These are phyloP conservation scores for Cyclotella distinguenda DNA, from an alignment of 108 stramenopile species.

Conservation along the genomic window DNA sequence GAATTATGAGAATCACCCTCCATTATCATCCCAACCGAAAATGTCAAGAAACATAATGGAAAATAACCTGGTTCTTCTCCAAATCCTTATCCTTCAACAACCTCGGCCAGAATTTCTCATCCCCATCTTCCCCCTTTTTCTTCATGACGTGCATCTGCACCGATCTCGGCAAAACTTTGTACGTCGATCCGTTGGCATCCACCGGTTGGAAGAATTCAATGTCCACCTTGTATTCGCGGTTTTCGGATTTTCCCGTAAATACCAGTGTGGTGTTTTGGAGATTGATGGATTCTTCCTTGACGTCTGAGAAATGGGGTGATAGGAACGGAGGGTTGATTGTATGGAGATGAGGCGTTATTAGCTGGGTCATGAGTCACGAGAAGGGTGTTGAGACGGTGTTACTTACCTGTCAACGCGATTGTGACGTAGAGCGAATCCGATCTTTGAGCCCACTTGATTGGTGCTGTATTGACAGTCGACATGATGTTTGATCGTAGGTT, in stretches of 20 bases:
- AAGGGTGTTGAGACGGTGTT: neutral
- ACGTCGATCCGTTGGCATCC: conserved; percentile 83
- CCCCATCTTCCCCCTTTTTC: conserved; percentile 47
- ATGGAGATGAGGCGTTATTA: neutral
- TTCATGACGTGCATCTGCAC: conserved; percentile 94
- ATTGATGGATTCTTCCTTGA: conserved; percentile 88
- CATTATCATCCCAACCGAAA: neutral
- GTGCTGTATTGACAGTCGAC: conserved; percentile 67
- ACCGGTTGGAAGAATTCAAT: conserved; percentile 89
- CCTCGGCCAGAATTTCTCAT: conserved; percentile 84
- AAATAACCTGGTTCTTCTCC: conserved; percentile 87
- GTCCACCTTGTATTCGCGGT: conserved; percentile 81
- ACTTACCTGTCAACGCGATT: conserved; percentile 83
- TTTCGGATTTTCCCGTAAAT: conserved; percentile 79
- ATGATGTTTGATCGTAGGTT: too few relatives aligned
- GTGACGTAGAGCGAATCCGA: conserved; percentile 91
- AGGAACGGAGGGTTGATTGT: neutral
- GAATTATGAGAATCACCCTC: neutral
- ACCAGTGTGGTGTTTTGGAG: conserved; percentile 77
- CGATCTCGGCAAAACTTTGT: conserved; percentile 89
- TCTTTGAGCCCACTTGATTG: conserved; percentile 94
- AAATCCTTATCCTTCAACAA: conserved; percentile 88
- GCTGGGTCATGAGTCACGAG: too few relatives aligned
- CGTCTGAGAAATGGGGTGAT: conserved; percentile 52
- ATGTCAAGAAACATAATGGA: neutral